Evolutionary conservation across 176 grass and related monocot genomes (phyloP), one percentile per base, ranked within the genome.

Genomic region (Luzula sylvatica): DNA sequence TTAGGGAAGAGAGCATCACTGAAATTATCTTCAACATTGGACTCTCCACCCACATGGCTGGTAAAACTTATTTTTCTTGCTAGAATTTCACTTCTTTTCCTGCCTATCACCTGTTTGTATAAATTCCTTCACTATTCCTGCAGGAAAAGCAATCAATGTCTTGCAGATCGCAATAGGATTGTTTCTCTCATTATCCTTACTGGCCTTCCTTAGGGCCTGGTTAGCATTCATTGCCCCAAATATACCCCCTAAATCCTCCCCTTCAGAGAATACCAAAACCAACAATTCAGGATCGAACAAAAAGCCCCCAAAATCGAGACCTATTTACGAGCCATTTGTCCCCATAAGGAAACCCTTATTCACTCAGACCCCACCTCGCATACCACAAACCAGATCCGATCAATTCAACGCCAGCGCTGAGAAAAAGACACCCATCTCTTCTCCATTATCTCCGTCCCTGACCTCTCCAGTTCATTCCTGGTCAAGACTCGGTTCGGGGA

Each of bases 401-500:
- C 54, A 81, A 63, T 46, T 78, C 61, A 81, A 58, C 71, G 51
- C 87, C 30, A 75, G 67, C 32, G 40, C 81, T 49, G 84, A 83
- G 25, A 96, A 80, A 63, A 68, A 71, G 58, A 29, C 26, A 26
- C 52, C 74, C 0, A 3, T 65, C 46, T 61, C 82, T 43, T 61
- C 82, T 25, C 84, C 75, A 39, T 72, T 82, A 52, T 88, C 92
- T 30, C 78, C 84, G 53, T 38, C 46, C 46, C 17, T 56, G 38
- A 60, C 83, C 56, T 96, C 92, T 44, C 85, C 92, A 46, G 69
- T 66, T 52, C 85, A 73, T 56, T 82, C 92, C 38, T 96, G 92
- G 92, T 96, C 92, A 11, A 86, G 83, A 68, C 79, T 82, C 59
- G 76, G 71, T 32, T 55, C 85, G 26, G 77, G 77, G 38, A 80